Evolutionary conservation across 2,329 filamentous ascomycete genomes (phyloP), one percentile per base, ranked within the genome.

Genomic region (Coccinonectria pachysandricola): DNA sequence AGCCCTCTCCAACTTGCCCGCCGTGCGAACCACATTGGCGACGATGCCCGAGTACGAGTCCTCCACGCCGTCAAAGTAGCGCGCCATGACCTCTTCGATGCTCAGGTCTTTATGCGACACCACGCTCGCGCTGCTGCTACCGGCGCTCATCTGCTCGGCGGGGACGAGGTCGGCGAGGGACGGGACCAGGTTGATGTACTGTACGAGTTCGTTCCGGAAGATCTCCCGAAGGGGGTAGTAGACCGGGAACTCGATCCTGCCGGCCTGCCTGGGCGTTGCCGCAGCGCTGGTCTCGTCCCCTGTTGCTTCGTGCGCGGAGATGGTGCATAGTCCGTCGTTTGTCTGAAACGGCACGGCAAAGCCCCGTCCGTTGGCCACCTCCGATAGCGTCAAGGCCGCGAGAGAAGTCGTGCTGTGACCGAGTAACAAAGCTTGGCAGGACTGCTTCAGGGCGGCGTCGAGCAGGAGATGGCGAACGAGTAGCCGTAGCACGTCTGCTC

Each of bases 21-120:
- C 79, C 17, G 88, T 98, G 36, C 85, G 75, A 5, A 95, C 88
- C 7, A 98, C 91, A 50, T 98, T 98, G 16, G 87, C 80, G 40
- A 98, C 87, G 30, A 96, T 85, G 29, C 82, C 84, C 3, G 87
- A 83, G 47, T 92, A 95, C 32, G 79, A 80, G 39, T 75, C 72
- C 50, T 94, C 87, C 10, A 94, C 53, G 19, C 84, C 20, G 39
- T 75, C 72, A 46, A 98, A 94, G 53, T 95, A 98, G 31, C 85
- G 77, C 31, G 68, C 61, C 78, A 96, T 87, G 28, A 98, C 70
- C 41, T 87, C 79, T 48, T 95, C 86, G 44, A 98, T 95, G 23
- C 85, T 92, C 23, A 84, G 69, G 39, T 85, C 79, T 48, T 78
- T 82, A 40, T 79, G 75, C 16, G 71, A 80, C 3, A 75, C 55